phyloP scores from a whole-genome alignment of 108 stramenopile species.

The Schizochytrium sp. region DNA sequence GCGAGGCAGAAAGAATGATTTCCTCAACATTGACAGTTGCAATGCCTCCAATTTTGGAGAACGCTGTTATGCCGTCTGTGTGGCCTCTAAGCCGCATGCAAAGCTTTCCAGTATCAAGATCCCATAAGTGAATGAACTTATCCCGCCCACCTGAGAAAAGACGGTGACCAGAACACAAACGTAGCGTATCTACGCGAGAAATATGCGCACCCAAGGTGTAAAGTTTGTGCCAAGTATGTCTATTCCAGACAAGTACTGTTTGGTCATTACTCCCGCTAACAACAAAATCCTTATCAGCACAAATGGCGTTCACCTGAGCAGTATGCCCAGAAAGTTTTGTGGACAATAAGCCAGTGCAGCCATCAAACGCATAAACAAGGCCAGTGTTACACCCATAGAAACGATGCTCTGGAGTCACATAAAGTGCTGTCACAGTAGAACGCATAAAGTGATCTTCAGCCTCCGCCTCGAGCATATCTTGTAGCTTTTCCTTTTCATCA shows the following conservation, averaged over 20 bases:
- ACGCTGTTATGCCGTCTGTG: background rate
- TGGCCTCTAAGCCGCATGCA: slow-evolving; percentile 6
- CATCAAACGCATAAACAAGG: background rate
- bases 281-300: background rate
- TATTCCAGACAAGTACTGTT: slow-evolving; percentile 19
- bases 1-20: background rate
- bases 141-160: slow-evolving; percentile 7
- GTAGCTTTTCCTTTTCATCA: too few species aligned
- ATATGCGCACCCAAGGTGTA: background rate
- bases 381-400: slow-evolving; percentile 2
- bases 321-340: background rate
- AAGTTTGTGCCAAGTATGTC: background rate
- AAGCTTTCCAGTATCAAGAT: slow-evolving; percentile 23
- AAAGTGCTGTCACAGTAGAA: background rate
- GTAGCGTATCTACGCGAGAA: background rate
- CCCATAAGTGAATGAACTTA: slow-evolving; percentile 9
- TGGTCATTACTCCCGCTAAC: slow-evolving; percentile 4
- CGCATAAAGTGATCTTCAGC: background rate
- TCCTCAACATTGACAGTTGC: background rate
- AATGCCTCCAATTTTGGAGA: slow-evolving; percentile 1
- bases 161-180: background rate
- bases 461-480: background rate
- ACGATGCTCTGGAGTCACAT: background rate
- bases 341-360: background rate
- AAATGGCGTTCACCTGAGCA: background rate